Percentiles rank a stretch among this genome's conserved stretches.
phyloP scores from a whole-genome alignment of 768 basidiomycete species.

The Russula sp. region DNA sequence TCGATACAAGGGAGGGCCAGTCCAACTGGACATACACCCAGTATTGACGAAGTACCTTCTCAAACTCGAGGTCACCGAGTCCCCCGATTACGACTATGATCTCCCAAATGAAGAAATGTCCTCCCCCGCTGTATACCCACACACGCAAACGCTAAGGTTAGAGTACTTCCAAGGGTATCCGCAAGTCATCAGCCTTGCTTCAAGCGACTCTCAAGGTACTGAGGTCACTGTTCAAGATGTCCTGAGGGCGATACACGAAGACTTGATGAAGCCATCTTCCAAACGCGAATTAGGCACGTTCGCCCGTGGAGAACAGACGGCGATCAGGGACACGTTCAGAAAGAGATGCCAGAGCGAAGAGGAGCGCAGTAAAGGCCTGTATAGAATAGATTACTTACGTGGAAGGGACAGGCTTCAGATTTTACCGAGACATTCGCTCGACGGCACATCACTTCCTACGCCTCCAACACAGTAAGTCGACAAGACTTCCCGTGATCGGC shows the following conservation, averaged over 20 bases:
- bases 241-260: conserved; percentile 4
- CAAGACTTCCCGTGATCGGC: background rate
- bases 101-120: conserved; percentile 15
- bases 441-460: background rate
- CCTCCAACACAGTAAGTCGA: background rate
- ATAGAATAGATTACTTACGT: conserved; percentile 6
- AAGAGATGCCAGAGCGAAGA: conserved; percentile 8
- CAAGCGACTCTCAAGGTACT: background rate
- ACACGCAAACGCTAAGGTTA: background rate
- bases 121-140: conserved; percentile 11
- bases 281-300: conserved; percentile 1
- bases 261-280: conserved; percentile 1
- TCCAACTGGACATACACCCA: background rate
- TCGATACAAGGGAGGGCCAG: background rate
- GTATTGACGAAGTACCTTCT: background rate
- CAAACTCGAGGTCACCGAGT: background rate
- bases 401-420: conserved; percentile 19
- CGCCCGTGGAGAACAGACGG: background rate
- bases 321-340: background rate
- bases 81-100: conserved; percentile 3
- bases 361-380: conserved; percentile 3
- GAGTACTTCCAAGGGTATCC: conserved; percentile 22
- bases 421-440: background rate
- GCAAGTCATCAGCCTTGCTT: background rate
- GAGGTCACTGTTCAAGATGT: conserved; percentile 16